Evolutionary conservation across 1,284 basidiomycete species (phyloP).

Genomic region (Boletellus dicymbophilus): DNA sequence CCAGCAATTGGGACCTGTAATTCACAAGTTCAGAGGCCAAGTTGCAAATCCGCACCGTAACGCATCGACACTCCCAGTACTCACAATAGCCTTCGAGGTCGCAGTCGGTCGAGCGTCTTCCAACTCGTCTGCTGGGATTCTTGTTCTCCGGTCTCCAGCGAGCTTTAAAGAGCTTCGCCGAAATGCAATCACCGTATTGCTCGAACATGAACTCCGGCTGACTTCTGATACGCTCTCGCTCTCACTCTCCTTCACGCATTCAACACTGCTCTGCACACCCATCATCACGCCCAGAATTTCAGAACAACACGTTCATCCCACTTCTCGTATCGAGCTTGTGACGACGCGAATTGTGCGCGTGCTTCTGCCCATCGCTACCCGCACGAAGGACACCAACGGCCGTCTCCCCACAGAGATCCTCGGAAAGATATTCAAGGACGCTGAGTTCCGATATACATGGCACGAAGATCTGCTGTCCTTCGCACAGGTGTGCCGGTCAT

Average conservation of each 20-base stretch:
- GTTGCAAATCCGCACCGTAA: constrained; percentile 10
- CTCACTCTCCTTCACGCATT: constrained; percentile 25
- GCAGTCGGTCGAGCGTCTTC: neutral
- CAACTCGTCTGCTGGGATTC: constrained; percentile 5
- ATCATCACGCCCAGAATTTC: neutral
- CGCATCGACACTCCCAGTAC: constrained; percentile 15
- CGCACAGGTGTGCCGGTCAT: constrained; percentile 26
- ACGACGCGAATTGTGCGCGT: constrained; percentile 26
- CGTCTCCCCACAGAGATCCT: constrained; percentile 25
- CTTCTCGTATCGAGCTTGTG: constrained; percentile 16
- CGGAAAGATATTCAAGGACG: constrained; percentile 21
- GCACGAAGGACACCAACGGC: constrained; percentile 5
- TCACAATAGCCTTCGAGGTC: constrained; percentile 26
- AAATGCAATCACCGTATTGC: constrained; percentile 10
- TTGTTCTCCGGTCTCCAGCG: constrained; percentile 16
- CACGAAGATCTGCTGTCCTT: constrained; percentile 24
- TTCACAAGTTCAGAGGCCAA: constrained; percentile 13
- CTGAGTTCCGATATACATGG: constrained; percentile 21
- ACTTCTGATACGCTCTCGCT: constrained; percentile 22
- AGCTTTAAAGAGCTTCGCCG: constrained; percentile 3
- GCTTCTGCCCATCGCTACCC: constrained; percentile 10
- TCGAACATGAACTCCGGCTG: constrained; percentile 20
- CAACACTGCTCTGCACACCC: constrained; percentile 21
- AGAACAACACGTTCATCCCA: constrained; percentile 12
- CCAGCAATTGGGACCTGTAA: constrained; percentile 13